Evolutionary conservation across 78 protist genomes (phyloP), one percentile per base, ranked within the genome.

Genomic region (Tieghemostelium lacteum): DNA sequence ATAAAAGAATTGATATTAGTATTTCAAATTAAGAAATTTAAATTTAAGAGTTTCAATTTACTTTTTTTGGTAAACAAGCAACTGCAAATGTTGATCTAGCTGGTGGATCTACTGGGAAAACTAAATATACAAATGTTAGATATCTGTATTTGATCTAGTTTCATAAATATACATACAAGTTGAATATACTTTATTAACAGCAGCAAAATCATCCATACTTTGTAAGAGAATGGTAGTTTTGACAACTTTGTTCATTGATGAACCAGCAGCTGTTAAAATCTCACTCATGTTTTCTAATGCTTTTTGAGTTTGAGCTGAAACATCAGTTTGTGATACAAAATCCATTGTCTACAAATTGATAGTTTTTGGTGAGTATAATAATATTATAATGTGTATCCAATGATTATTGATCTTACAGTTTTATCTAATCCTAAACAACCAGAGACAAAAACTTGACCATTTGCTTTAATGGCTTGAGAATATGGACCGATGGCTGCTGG

Each of bases 401-500:
- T 6, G 6, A 14, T 6, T 14, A 19, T 19, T 7, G 14, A 29
- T 58, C 70, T 26, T 76, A 76, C 87, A 61, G 62, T 57, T 52
- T 67, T 67, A 36, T 80, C 93, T 29, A 95, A 17, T n/a, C 96
- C 96, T 17, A 96, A 40, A 62, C 92, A 92, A 54, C 98, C 98
- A 50, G 89, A 69, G 22, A 93, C 72, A 14, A 36, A 96, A 42
- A 96, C 62, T 45, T 88, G 69, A 28, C 92, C 94, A 39, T 89
- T 89, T 0, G 95, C 96, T 29, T 62, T 87, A 24, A 86, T 69
- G 0, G 93, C 96, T 66, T 94, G 96, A 20, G 75, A 49, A 67
- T 94, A 94, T 37, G 96, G 92, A 24, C 94, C 96, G 31, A 94
- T 72, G 5, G 96, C 96, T 29, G 86, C 92, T 39, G 96, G 94